phyloP scores from a whole-genome alignment of 1,139 yeast species.

The Yamadazyma atmosphaerica region DNA sequence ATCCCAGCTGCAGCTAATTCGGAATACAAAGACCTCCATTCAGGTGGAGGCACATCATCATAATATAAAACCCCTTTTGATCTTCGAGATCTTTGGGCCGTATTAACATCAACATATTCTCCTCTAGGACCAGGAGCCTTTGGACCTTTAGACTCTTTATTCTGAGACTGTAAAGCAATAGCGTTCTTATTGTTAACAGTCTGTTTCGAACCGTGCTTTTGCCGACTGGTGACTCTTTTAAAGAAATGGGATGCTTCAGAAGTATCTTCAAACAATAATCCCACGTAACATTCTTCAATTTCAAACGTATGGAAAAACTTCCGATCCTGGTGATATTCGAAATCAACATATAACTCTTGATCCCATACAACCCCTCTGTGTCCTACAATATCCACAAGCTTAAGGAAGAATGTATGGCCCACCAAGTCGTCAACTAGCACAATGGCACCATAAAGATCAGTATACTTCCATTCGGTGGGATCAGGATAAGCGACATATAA shows the following conservation, averaged over 20 bases:
- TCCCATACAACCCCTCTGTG: conserved; percentile 93
- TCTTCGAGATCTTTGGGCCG: conserved; percentile 57
- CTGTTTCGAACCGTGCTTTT: conserved; percentile 82
- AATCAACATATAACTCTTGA: conserved; percentile 87
- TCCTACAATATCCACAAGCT: conserved; percentile 81
- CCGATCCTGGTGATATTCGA: conserved; percentile 89
- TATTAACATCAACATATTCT: conserved; percentile 45
- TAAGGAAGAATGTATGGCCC: conserved; percentile 90
- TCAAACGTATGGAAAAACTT: conserved; percentile 95
- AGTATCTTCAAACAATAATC: conserved; percentile 85
- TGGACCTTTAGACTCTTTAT: conserved; percentile 17
- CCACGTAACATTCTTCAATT: conserved; percentile 87
- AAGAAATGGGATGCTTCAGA: conserved; percentile 83
- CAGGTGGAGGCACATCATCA: conserved; percentile 81
- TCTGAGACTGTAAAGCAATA: conserved; percentile 65
- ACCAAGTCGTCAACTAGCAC: conserved; percentile 88
- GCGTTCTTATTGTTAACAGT: conserved; percentile 87
- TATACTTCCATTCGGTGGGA: conserved; percentile 76
- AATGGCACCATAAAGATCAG: conserved; percentile 88
- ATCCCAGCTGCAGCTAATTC: conserved; percentile 81
- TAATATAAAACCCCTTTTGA: conserved; percentile 66
- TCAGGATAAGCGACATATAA: conserved; percentile 89
- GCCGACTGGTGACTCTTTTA: conserved; percentile 72
- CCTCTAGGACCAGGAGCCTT: conserved; percentile 73
- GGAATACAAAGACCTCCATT: conserved; percentile 75